Conservation (phyloP, 2,329 filamentous ascomycete genomes). For the Rugonectria rugulosa region DNA sequence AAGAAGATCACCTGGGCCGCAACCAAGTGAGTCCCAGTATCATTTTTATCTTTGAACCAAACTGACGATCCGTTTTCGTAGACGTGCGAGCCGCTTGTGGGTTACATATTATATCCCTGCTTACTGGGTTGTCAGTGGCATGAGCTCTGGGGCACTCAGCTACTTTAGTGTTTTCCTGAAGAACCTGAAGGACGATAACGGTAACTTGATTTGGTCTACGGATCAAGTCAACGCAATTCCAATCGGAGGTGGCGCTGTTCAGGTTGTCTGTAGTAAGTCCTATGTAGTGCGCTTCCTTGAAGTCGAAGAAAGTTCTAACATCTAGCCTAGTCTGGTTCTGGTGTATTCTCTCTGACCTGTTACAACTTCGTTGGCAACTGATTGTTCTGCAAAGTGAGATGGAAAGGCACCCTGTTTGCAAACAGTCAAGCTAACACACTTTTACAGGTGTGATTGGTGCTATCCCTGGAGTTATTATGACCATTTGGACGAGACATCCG, state of each 20-base stretch:
- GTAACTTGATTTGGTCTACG: slow-evolving; percentile 39
- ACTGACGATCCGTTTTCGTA: not conserved
- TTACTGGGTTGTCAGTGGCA: slow-evolving; percentile 22
- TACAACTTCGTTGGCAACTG: slow-evolving; percentile 58
- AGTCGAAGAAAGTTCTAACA: not conserved
- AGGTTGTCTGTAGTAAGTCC: slow-evolving; percentile 49
- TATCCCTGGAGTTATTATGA: slow-evolving; percentile 59
- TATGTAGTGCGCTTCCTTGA: not conserved
- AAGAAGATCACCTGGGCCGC: slow-evolving; percentile 38
- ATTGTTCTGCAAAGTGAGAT: slow-evolving; percentile 55
- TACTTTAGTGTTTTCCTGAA: slow-evolving; percentile 47
- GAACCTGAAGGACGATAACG: slow-evolving; percentile 33
- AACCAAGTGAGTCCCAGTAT: slow-evolving; percentile 27
- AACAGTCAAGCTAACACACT: not conserved
- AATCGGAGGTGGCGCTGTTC: slow-evolving; percentile 48
- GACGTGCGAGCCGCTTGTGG: slow-evolving; percentile 40
- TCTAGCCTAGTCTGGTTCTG: slow-evolving; percentile 56
- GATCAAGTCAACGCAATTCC: slow-evolving; percentile 60
- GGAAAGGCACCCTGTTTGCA: no score
- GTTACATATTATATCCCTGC: slow-evolving; percentile 36
- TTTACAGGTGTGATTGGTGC: slow-evolving; percentile 50
- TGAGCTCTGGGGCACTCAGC: slow-evolving; percentile 7
- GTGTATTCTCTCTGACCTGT: slow-evolving; percentile 58
- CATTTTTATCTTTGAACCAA: not conserved
- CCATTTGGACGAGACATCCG: slow-evolving; percentile 58